These are phyloP conservation scores for Phialemoniopsis sp. DNA, from an alignment of 2,329 filamentous ascomycete species.

Conservation along the genomic window DNA sequence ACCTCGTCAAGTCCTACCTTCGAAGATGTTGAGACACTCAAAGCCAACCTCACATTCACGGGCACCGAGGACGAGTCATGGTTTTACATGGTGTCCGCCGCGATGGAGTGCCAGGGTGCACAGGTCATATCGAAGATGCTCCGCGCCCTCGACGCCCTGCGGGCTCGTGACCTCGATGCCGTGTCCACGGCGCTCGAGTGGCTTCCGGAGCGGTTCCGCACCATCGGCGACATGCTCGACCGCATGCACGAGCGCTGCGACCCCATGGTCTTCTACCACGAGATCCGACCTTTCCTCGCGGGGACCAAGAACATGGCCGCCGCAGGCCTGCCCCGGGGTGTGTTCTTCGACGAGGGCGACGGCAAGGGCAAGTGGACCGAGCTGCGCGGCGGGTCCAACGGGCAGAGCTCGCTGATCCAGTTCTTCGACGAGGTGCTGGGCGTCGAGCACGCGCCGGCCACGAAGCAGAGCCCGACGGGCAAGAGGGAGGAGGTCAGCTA, in stretches of 20 bases:
- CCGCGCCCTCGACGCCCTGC: slow-evolving; percentile 66
- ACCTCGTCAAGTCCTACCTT: slow-evolving; percentile 23
- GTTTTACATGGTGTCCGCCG: slow-evolving; percentile 87
- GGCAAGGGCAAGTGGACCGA: slow-evolving; percentile 67
- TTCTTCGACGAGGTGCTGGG: slow-evolving; percentile 88
- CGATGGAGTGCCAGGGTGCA: slow-evolving; percentile 81
- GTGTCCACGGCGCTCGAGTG: not conserved
- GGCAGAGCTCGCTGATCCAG: slow-evolving; percentile 87
- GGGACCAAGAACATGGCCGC: slow-evolving; percentile 90
- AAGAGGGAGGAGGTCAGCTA: slow-evolving; percentile 26
- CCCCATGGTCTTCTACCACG: slow-evolving; percentile 83
- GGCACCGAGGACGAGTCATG: slow-evolving; percentile 88
- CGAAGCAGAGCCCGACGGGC: too few species aligned
- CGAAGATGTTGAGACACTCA: slow-evolving; percentile 64
- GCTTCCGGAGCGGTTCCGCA: too few species aligned
- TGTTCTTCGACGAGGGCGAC: slow-evolving; percentile 76
- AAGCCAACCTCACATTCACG: slow-evolving; percentile 77
- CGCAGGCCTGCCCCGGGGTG: slow-evolving; percentile 76
- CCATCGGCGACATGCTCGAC: slow-evolving; percentile 48
- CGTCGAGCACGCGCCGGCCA: slow-evolving; percentile 61
- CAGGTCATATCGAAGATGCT: slow-evolving; percentile 74
- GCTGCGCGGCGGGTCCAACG: slow-evolving; percentile 87
- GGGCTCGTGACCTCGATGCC: slow-evolving; percentile 44
- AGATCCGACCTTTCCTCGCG: slow-evolving; percentile 82
- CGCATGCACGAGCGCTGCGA: slow-evolving; percentile 90